phyloP scores from a whole-genome alignment of 75 land plant genomes.

The Azolla pinnata region DNA sequence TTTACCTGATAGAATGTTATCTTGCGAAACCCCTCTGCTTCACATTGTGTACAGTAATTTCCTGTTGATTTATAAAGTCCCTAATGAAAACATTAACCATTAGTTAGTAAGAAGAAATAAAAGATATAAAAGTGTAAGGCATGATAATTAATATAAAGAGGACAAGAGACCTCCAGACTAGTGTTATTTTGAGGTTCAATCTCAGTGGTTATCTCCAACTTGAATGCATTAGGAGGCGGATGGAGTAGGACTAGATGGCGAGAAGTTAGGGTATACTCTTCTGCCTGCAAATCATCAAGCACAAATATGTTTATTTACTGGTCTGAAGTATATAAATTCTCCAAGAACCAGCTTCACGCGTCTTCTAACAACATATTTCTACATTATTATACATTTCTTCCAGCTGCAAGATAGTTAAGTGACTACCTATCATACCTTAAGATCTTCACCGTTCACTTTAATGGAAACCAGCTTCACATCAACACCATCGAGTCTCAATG shows the following conservation, averaged over 20 bases:
- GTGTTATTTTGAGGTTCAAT: constrained; percentile 79
- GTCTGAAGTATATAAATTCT: too few relatives aligned
- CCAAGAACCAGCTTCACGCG: too few relatives aligned
- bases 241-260: constrained; percentile 54
- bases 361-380: too few relatives aligned
- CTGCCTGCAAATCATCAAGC: constrained; percentile 46
- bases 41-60: constrained; percentile 93
- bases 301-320: background rate
- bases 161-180: constrained; percentile 62
- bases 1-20: constrained; percentile 86
- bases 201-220: constrained; percentile 80
- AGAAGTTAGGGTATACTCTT: constrained; percentile 29
- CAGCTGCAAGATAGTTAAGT: too few relatives aligned
- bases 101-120: background rate
- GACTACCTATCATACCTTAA: too few relatives aligned
- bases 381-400: too few relatives aligned
- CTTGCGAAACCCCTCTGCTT: constrained; percentile 95
- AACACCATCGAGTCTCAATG: constrained; percentile 67
- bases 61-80: constrained; percentile 83
- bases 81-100: constrained; percentile 18
- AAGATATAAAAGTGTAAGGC: background rate
- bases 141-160: background rate
- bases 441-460: constrained; percentile 60
- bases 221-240: constrained; percentile 53
- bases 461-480: constrained; percentile 62